Evolutionary conservation across 2,329 filamentous ascomycete genomes (phyloP).

Genomic region (Cryphonectria radicalis): DNA sequence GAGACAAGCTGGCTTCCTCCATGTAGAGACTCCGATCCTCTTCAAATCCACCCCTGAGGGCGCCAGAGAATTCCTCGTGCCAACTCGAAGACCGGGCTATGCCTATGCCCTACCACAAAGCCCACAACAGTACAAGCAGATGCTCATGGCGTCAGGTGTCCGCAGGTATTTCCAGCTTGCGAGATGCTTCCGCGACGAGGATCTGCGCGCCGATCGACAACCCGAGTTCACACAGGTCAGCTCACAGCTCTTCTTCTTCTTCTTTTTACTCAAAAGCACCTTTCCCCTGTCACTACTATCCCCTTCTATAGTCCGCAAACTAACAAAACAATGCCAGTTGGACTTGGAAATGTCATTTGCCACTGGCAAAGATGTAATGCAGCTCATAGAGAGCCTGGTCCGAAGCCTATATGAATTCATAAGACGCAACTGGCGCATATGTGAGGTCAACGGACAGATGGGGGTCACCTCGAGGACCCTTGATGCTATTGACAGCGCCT

Average conservation of each 20-base stretch:
- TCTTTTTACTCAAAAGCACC: background rate
- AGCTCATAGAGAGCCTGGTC: constrained; percentile 55
- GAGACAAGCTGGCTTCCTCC: constrained; percentile 63
- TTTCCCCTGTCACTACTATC: background rate
- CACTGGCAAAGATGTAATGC: constrained; percentile 71
- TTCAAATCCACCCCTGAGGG: constrained; percentile 99
- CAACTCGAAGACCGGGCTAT: constrained; percentile 73
- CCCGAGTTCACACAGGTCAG: constrained; percentile 90
- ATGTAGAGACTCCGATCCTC: constrained; percentile 89
- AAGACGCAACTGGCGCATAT: constrained; percentile 45
- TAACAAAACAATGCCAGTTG: constrained; percentile 54
- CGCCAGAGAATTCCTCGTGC: constrained; percentile 91
- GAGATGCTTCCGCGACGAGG: constrained; percentile 93
- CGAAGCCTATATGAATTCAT: constrained; percentile 57
- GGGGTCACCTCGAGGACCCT: constrained; percentile 31
- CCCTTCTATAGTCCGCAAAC: background rate
- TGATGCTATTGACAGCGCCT: background rate
- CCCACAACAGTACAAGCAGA: constrained; percentile 98
- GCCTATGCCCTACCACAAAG: constrained; percentile 95
- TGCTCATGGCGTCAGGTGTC: constrained; percentile 90
- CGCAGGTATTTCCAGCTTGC: constrained; percentile 89
- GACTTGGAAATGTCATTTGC: constrained; percentile 95
- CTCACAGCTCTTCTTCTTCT: background rate
- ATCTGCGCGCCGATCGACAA: constrained; percentile 87
- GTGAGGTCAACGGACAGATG: constrained; percentile 37